Conservation (phyloP, 306 rosid genomes). For the Hippophae rhamnoides region DNA sequence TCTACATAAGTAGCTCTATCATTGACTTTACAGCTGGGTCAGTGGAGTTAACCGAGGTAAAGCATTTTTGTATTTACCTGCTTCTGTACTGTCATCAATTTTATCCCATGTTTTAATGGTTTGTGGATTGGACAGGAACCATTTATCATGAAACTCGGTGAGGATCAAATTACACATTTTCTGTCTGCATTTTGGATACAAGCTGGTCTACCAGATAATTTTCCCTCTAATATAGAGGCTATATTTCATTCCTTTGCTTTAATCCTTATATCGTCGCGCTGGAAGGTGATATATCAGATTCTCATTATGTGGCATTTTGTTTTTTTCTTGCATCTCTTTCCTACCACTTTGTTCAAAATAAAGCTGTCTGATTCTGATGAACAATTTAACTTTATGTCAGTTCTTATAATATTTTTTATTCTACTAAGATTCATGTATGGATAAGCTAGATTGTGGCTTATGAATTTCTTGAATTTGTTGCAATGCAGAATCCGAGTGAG, state of each 20-base stretch:
- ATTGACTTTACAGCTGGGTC: conserved; percentile 59
- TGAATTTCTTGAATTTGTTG: conserved; percentile 13
- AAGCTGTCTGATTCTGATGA: not conserved
- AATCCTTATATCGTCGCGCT: conserved; percentile 54
- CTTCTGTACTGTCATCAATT: not conserved
- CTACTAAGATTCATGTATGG: not conserved
- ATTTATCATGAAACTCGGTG: conserved; percentile 61
- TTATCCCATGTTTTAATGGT: not conserved
- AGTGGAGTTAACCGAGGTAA: conserved; percentile 38
- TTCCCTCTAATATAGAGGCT: conserved; percentile 85
- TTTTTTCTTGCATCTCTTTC: not conserved
- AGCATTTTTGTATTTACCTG: conserved; percentile 21
- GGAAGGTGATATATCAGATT: conserved; percentile 43
- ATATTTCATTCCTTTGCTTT: conserved; percentile 65
- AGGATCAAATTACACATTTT: conserved; percentile 80
- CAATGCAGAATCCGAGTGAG: conserved; percentile 61
- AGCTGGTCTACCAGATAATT: conserved; percentile 69
- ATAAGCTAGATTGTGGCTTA: too few relatives aligned
- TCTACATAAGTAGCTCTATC: conserved; percentile 54
- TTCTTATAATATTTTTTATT: not conserved
- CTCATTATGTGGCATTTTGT: not conserved
- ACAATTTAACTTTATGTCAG: not conserved
- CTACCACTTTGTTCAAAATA: not conserved
- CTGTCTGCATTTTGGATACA: conserved; percentile 92
- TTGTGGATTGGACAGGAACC: conserved; percentile 58